Percentiles rank a stretch among this genome's conserved stretches.
These are phyloP conservation scores for Penicillium sp. DNA, from an alignment of 2,329 filamentous ascomycete species.

Conservation along the genomic window DNA sequence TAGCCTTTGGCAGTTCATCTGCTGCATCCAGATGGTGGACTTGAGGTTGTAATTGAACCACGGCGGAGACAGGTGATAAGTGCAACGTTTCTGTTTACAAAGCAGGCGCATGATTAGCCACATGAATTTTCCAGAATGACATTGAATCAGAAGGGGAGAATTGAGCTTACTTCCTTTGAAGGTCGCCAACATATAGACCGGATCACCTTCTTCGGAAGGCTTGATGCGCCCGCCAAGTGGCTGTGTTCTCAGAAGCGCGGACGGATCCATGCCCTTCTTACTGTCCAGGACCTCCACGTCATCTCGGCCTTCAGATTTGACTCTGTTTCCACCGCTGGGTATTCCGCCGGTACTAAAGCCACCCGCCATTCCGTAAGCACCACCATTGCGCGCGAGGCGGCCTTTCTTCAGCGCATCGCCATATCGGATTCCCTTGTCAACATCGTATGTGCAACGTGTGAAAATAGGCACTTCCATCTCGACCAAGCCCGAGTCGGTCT, in stretches of 20 bases:
- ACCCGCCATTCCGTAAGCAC: slow-evolving; percentile 64
- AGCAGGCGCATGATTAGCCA: too few relatives aligned
- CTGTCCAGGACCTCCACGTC: slow-evolving; percentile 32
- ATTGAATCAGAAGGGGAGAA: not conserved
- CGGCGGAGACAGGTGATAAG: slow-evolving; percentile 72
- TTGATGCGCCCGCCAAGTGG: slow-evolving; percentile 79
- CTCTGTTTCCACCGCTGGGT: slow-evolving; percentile 25
- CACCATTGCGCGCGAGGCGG: slow-evolving; percentile 51
- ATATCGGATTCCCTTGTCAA: slow-evolving; percentile 73
- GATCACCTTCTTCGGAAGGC: slow-evolving; percentile 62
- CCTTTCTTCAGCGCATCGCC: slow-evolving; percentile 65
- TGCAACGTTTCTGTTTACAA: slow-evolving; percentile 65
- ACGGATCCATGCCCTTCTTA: slow-evolving; percentile 34
- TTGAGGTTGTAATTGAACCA: slow-evolving; percentile 85
- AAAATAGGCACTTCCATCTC: slow-evolving; percentile 87
- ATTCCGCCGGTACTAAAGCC: slow-evolving; percentile 61
- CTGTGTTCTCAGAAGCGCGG: slow-evolving; percentile 63
- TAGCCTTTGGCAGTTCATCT: slow-evolving; percentile 54
- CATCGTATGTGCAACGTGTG: slow-evolving; percentile 69
- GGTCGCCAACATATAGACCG: slow-evolving; percentile 82
- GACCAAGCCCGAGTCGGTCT: slow-evolving; percentile 72
- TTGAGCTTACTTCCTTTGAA: slow-evolving; percentile 66
- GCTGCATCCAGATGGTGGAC: slow-evolving; percentile 87
- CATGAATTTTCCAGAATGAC: not conserved
- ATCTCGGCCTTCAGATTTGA: slow-evolving; percentile 17